phyloP scores from a whole-genome alignment of 2,329 filamentous ascomycete species.

The Trichophyton schoenleinii region DNA sequence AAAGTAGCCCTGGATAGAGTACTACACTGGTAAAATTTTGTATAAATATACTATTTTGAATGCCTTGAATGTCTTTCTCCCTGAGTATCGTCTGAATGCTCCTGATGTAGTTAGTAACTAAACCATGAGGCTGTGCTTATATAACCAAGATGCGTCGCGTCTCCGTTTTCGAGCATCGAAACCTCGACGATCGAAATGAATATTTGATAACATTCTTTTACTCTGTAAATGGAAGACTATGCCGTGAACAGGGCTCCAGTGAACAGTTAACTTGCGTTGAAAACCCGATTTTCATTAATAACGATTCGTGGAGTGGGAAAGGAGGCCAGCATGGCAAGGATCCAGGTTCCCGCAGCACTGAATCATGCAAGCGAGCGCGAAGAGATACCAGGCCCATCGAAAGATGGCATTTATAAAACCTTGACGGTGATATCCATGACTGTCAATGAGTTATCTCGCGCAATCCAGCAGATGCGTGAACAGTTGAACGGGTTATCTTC shows the following conservation, averaged over 20 bases:
- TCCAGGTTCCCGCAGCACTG: not conserved
- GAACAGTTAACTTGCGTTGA: no score
- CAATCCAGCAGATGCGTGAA: slow-evolving; percentile 6
- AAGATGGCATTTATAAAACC: not conserved
- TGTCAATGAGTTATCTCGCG: slow-evolving; percentile 4
- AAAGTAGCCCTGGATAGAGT: slow-evolving; percentile 30
- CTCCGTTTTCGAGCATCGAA: no score
- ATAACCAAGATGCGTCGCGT: no score
- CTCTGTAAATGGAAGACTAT: no score
- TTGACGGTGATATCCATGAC: slow-evolving; percentile 2
- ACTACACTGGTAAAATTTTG: not conserved
- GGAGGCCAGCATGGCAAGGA: not conserved
- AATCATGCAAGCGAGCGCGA: not conserved
- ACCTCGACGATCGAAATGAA: no score
- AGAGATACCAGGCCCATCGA: not conserved
- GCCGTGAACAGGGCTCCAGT: no score
- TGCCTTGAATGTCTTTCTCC: not conserved
- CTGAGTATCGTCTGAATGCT: not conserved
- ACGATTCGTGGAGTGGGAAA: not conserved
- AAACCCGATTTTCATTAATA: not conserved
- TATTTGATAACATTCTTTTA: no score
- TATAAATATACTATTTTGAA: not conserved
- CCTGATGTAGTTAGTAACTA: no score
- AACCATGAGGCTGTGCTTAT: not conserved
- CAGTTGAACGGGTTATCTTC: slow-evolving; percentile 2